Conservation (phyloP, 805 yeast species). For the Myxozyma kluyveri region DNA sequence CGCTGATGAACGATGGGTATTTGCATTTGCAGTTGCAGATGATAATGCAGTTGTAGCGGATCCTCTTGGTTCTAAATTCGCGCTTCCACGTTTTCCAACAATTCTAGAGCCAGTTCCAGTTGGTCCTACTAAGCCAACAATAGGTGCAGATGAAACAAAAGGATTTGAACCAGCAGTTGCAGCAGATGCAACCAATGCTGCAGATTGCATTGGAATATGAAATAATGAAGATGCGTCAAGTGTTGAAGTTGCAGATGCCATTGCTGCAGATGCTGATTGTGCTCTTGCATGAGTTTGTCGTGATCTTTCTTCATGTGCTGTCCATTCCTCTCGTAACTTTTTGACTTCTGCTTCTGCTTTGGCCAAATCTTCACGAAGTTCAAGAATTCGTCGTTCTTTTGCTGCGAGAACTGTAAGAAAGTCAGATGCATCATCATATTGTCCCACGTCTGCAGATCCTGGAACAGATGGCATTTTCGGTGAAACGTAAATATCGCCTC, state of each 20-base stretch:
- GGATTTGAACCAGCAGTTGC: background rate
- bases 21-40: conserved; percentile 3
- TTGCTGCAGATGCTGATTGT: background rate
- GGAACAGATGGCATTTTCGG: conserved; percentile 22
- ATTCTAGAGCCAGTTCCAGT: conserved; percentile 1
- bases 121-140: too few species aligned
- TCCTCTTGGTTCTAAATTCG: background rate
- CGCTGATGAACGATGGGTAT: background rate
- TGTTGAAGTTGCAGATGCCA: too few species aligned
- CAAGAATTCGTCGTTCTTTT: conserved; percentile 41
- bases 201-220: too few species aligned
- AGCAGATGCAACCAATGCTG: background rate
- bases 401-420: conserved; percentile 40
- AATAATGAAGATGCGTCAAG: too few species aligned
- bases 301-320: conserved; percentile 24
- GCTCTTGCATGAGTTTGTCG: background rate
- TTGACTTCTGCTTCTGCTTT: conserved; percentile 41
- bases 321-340: conserved; percentile 20
- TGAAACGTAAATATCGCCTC: conserved; percentile 18
- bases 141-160: background rate
- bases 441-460: conserved; percentile 4
- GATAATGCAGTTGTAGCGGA: background rate
- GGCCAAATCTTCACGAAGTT: conserved; percentile 38
- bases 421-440: conserved; percentile 15
- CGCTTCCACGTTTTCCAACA: background rate